A percentile compares a stretch with the other conserved stretches of the same genome.
phyloP scores from a whole-genome alignment of 352 stramenopile genomes.

The Globisporangium uncinulatum region DNA sequence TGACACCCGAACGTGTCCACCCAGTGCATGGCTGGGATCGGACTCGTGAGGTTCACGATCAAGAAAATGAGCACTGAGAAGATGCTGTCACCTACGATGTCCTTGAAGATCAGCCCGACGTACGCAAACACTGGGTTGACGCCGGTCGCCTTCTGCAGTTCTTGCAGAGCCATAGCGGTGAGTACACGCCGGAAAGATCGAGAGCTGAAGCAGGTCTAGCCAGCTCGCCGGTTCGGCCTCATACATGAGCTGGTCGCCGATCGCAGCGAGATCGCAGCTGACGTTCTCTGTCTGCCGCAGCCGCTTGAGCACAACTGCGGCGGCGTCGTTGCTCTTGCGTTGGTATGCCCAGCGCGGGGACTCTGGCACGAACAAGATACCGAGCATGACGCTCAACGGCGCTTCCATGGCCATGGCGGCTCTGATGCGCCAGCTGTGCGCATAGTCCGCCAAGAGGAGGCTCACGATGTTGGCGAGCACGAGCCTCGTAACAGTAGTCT shows the following conservation, averaged over 20 bases:
- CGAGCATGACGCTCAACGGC: constrained; percentile 28
- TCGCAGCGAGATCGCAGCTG: constrained; percentile 26
- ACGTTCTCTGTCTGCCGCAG: constrained; percentile 30
- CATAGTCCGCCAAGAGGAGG: constrained; percentile 15
- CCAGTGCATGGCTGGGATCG: constrained; percentile 32
- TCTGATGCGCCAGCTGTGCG: constrained; percentile 25
- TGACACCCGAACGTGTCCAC: constrained; percentile 30
- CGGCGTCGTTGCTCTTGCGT: constrained; percentile 23
- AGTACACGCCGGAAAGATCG: constrained; percentile 19
- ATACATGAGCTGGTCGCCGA: constrained; percentile 32
- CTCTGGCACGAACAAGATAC: constrained; percentile 35
- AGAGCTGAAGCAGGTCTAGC: constrained; percentile 24
- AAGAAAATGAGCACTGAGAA: constrained; percentile 14
- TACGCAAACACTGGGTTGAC: constrained; percentile 38
- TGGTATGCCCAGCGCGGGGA: constrained; percentile 42
- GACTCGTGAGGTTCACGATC: constrained; percentile 26
- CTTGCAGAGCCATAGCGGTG: constrained; percentile 28
- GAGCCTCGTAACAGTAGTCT: too few species aligned
- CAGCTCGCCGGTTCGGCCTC: constrained; percentile 21
- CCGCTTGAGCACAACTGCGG: constrained; percentile 16
- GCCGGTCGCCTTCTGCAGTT: constrained; percentile 36
- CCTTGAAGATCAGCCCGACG: constrained; percentile 27
- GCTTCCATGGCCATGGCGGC: constrained; percentile 20
- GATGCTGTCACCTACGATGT: constrained; percentile 25
- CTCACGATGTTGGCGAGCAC: constrained; percentile 8